phyloP scores from a whole-genome alignment of 2,329 filamentous ascomycete genomes.

The Beauveria caledonica region DNA sequence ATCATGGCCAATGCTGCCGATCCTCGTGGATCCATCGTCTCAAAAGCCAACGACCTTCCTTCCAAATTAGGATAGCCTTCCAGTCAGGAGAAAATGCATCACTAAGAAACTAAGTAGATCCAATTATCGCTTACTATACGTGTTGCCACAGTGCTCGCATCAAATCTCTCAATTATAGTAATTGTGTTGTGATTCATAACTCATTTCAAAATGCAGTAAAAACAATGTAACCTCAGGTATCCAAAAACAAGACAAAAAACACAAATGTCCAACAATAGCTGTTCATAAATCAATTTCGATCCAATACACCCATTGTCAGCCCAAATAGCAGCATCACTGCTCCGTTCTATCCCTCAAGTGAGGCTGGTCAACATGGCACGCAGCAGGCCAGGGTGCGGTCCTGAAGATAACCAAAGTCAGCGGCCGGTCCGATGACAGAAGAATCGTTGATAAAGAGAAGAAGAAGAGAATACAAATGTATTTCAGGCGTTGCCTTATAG shows the following conservation, averaged over 20 bases:
- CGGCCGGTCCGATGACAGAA: conserved; percentile 16
- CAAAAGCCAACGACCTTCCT: not conserved
- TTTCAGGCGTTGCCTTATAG: not conserved
- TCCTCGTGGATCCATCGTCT: not conserved
- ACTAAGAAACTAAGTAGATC: too few species aligned
- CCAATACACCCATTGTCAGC: not conserved
- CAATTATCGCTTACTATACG: not conserved
- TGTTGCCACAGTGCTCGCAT: not conserved
- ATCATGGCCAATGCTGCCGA: not conserved
- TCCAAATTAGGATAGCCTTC: not conserved
- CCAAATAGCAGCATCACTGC: not conserved
- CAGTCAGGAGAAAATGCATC: too few species aligned
- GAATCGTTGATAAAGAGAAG: conserved; percentile 9
- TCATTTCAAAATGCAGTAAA: not conserved
- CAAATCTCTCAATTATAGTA: not conserved
- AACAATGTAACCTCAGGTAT: not conserved
- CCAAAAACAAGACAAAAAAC: not conserved
- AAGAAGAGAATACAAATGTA: conserved; percentile 15
- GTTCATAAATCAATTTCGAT: not conserved
- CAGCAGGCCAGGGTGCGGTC: conserved; percentile 54
- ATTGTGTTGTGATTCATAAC: conserved; percentile 5
- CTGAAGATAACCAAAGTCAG: conserved; percentile 35
- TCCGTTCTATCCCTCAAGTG: conserved; percentile 37
- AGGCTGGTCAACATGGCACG: conserved; percentile 64
- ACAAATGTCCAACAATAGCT: not conserved